Evolutionary conservation across 1,284 basidiomycete genomes (phyloP), one percentile per base, ranked within the genome.

Genomic region (Athelia psychrophila): DNA sequence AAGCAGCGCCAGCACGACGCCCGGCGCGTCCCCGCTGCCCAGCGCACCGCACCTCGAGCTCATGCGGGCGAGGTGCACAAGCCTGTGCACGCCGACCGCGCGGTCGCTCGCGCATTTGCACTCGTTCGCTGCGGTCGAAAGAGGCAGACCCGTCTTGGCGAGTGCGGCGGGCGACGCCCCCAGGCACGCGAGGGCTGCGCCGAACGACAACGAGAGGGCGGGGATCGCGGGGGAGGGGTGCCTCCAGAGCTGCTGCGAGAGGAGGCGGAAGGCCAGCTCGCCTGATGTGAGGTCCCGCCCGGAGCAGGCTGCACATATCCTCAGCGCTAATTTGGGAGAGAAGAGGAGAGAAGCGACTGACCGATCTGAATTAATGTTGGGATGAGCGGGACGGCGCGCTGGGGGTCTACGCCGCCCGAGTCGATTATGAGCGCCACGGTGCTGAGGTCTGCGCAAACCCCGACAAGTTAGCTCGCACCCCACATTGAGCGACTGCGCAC

Each of bases 1-100:
- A 5, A 83, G 54, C 44, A 89, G 58, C 1, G 71, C 63, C 44
- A 81, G 57, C 6, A 84, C 58, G n/a, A 81, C 61, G 50, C 80
- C 72, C 2, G 79, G 72, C 2, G 79, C 62, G n/a, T 83, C 80
- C 16, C 68, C 60, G 6, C 54, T 51, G 22, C 56, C 56, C n/a
- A 77, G 60, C 32, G 65, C 64, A 45, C 64, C 54, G 36, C 58
- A 86, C 85, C 63, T 63, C 48, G 76, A 6, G 23, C 19, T 42
- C 48, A 42, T 49, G 16, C 22, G 36, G 15, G 32, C 24, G n/a
- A 42, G 38, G 6, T n/a, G 20, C 6, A 42, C 38, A n/a, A 42
- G 20, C 9, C 38, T 6, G n/a, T 42, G 20, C 9, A 42, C 20
- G 5, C 6, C 38, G n/a, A 42, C 20, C 16, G 38, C 38, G 9